phyloP scores from a whole-genome alignment of 1,284 basidiomycete genomes.

The Naganishia liquefaciens region DNA sequence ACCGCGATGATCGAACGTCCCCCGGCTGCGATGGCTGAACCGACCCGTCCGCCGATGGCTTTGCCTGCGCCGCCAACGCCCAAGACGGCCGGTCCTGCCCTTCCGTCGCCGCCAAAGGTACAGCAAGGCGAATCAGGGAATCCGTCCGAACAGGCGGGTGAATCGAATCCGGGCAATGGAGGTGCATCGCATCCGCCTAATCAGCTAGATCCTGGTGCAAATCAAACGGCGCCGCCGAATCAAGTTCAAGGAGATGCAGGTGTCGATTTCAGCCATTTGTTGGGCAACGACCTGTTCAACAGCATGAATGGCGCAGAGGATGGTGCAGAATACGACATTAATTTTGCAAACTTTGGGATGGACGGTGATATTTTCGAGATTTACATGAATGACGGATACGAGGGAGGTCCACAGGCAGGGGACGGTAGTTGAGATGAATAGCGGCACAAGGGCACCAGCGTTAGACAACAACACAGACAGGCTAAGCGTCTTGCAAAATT shows the following conservation, averaged over 20 bases:
- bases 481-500: not conserved
- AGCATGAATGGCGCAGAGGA: constrained; percentile 23
- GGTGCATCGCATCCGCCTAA: not conserved
- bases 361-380: constrained; percentile 27
- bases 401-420: constrained; percentile 10
- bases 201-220: not conserved
- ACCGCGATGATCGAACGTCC: not conserved
- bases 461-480: not conserved
- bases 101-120: constrained; percentile 3
- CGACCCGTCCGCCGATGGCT: not conserved
- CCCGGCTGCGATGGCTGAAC: not conserved
- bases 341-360: constrained; percentile 25
- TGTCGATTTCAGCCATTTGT: constrained; percentile 21
- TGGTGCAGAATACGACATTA: constrained; percentile 25
- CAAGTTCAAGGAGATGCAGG: constrained; percentile 7
- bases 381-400: constrained; percentile 27
- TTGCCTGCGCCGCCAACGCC: constrained; percentile 1
- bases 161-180: not conserved
- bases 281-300: constrained; percentile 28
- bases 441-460: not conserved
- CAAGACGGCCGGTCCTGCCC: constrained; percentile 1
- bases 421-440: not conserved
- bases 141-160: not conserved
- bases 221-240: not conserved
- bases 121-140: not conserved